A percentile compares a stretch with the other conserved stretches of the same genome.
These are phyloP conservation scores for Takashimella koratensis DNA, from an alignment of 1,284 basidiomycete species.

Conservation along the genomic window DNA sequence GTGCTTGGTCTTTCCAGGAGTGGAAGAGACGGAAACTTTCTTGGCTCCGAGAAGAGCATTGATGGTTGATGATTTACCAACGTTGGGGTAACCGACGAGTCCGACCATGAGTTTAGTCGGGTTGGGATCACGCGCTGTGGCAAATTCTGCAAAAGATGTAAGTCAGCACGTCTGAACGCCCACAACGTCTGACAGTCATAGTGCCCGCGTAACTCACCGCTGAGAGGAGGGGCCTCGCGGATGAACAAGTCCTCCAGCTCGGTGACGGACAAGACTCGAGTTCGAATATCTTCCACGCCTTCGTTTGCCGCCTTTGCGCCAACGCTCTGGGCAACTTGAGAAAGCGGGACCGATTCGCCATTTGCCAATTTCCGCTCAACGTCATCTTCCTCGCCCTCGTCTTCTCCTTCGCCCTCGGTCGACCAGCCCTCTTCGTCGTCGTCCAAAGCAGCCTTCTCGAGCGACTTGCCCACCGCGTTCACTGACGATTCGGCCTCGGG, in stretches of 20 bases:
- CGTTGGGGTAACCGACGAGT: slow-evolving; percentile 61
- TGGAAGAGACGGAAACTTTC: slow-evolving; percentile 95
- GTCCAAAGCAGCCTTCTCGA: slow-evolving; percentile 21
- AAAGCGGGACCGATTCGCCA: slow-evolving; percentile 36
- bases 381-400: slow-evolving; percentile 47
- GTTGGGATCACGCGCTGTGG: slow-evolving; percentile 58
- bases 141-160: slow-evolving; percentile 57
- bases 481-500: slow-evolving; percentile 8
- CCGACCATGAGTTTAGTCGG: slow-evolving; percentile 66
- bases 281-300: slow-evolving; percentile 62
- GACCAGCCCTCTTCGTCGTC: slow-evolving; percentile 51
- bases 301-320: slow-evolving; percentile 25
- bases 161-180: too few relatives aligned
- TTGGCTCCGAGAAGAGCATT: slow-evolving; percentile 64
- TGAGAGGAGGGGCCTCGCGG: slow-evolving; percentile 69
- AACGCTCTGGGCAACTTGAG: slow-evolving; percentile 46
- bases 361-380: slow-evolving; percentile 43
- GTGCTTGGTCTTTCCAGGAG: slow-evolving; percentile 98
- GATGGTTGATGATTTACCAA: slow-evolving; percentile 60
- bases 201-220: slow-evolving; percentile 59
- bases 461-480: slow-evolving; percentile 21
- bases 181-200: background rate
- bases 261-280: slow-evolving; percentile 75
- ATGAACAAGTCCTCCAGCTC: slow-evolving; percentile 88
- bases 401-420: slow-evolving; percentile 47